Evolutionary conservation across 2,329 filamentous ascomycete genomes (phyloP).

Genomic region (Gyromitra esculenta): DNA sequence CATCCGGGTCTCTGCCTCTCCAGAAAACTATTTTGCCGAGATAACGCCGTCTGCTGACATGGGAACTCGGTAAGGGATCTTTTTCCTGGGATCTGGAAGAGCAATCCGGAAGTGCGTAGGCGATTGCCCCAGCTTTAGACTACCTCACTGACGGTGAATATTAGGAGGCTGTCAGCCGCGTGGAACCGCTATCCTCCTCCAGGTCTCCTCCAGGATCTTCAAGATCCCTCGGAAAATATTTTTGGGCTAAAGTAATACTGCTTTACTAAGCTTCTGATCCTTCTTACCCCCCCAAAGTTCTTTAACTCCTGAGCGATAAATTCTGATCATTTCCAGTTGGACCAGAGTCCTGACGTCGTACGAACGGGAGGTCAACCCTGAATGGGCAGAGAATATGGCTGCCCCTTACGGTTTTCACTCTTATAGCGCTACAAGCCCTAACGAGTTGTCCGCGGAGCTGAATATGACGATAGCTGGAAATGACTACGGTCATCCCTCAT

Average conservation of each 20-base stretch:
- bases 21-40: slow-evolving; percentile 29
- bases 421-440: slow-evolving; percentile 41
- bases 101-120: slow-evolving; percentile 2
- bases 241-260: slow-evolving; percentile 38
- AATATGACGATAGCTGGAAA: slow-evolving; percentile 33
- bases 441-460: slow-evolving; percentile 29
- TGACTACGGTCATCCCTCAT: slow-evolving; percentile 30
- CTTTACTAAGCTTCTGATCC: slow-evolving; percentile 15
- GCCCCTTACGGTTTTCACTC: slow-evolving; percentile 34
- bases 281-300: slow-evolving; percentile 9
- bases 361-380: slow-evolving; percentile 24
- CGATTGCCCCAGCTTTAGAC: slow-evolving; percentile 21
- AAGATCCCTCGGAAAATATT: slow-evolving; percentile 20
- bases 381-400: slow-evolving; percentile 35
- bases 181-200: slow-evolving; percentile 24
- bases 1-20: slow-evolving; percentile 23
- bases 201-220: slow-evolving; percentile 15
- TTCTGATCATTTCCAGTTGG: slow-evolving; percentile 49
- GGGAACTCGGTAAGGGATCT: slow-evolving; percentile 36
- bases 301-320: slow-evolving; percentile 24
- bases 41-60: slow-evolving; percentile 29
- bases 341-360: slow-evolving; percentile 27
- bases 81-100: slow-evolving; percentile 12
- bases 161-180: slow-evolving; percentile 31
- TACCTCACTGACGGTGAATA: slow-evolving; percentile 17